A percentile compares a stretch with the other conserved stretches of the same genome.
Conservation (phyloP, 805 yeast genomes). For the Sugiyamaella smithiae region DNA sequence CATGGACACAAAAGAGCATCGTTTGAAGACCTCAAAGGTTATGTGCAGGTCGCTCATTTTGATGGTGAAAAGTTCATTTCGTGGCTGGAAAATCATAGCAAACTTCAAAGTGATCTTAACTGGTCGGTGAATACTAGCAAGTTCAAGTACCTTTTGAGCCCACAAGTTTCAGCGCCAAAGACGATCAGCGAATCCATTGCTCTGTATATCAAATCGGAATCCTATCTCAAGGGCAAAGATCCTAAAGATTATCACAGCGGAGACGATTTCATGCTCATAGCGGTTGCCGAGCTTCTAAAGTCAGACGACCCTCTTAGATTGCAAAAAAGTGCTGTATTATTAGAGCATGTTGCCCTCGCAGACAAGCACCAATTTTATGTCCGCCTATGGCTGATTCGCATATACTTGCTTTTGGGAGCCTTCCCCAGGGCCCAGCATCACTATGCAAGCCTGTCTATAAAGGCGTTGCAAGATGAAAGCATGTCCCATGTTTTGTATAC, state of each 20-base stretch:
- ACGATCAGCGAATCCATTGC: conserved; percentile 36
- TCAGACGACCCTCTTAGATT: conserved; percentile 29
- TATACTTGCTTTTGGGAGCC: conserved; percentile 60
- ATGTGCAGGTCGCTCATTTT: conserved; percentile 27
- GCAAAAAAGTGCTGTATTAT: conserved; percentile 46
- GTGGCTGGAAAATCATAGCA: conserved; percentile 22
- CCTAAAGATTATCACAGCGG: conserved; percentile 71
- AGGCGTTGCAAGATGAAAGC: conserved; percentile 74
- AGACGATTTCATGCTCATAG: conserved; percentile 60
- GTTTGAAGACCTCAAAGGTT: conserved; percentile 52
- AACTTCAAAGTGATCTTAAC: conserved; percentile 23
- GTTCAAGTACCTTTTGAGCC: conserved; percentile 39
- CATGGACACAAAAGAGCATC: conserved; percentile 64
- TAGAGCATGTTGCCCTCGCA: conserved; percentile 52
- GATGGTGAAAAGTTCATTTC: conserved; percentile 18
- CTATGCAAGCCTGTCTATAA: conserved; percentile 57
- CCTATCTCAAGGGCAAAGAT: conserved; percentile 40
- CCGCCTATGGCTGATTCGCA: conserved; percentile 64
- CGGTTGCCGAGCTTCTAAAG: conserved; percentile 41
- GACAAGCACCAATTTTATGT: conserved; percentile 76
- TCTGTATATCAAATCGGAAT: conserved; percentile 41
- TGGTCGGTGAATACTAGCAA: conserved; percentile 46
- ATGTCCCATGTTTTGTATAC: conserved; percentile 49
- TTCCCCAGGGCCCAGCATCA: conserved; percentile 48
- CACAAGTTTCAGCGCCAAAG: conserved; percentile 7